Percentiles rank a stretch among this genome's conserved stretches.
These are phyloP conservation scores for Tuber microsphaerosporum DNA, from an alignment of 495 filamentous ascomycete genomes.

Conservation along the genomic window DNA sequence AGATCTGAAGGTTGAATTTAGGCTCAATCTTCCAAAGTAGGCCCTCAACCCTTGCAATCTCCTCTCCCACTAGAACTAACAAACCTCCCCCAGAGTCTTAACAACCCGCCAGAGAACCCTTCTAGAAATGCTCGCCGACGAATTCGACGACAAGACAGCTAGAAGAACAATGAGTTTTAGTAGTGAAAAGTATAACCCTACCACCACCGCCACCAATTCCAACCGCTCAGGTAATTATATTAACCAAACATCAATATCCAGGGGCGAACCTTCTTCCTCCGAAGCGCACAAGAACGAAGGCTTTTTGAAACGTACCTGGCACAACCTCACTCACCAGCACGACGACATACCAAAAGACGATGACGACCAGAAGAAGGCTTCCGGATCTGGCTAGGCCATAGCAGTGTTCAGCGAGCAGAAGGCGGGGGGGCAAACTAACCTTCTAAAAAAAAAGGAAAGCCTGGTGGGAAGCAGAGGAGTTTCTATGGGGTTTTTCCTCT, in stretches of 20 bases:
- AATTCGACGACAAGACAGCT: conserved; percentile 85
- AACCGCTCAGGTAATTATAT: background rate
- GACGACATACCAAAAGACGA: conserved; percentile 47
- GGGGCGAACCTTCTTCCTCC: conserved; percentile 32
- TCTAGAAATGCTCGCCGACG: conserved; percentile 89
- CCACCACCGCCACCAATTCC: conserved; percentile 26
- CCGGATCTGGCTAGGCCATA: conserved; percentile 30
- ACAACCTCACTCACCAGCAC: conserved; percentile 72
- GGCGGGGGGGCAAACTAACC: background rate
- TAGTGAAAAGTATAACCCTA: conserved; percentile 46
- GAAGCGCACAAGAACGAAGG: conserved; percentile 65
- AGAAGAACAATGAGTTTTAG: conserved; percentile 76
- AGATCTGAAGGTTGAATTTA: conserved; percentile 88
- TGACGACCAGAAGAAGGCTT: conserved; percentile 33
- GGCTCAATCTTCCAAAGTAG: conserved; percentile 89
- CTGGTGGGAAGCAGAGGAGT: background rate
- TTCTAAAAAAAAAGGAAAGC: background rate
- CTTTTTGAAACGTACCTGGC: conserved; percentile 83
- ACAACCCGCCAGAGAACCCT: conserved; percentile 82
- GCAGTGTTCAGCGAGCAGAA: conserved; percentile 6
- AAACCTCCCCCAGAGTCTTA: conserved; percentile 43
- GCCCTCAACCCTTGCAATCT: background rate
- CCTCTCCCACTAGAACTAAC: conserved; percentile 7
- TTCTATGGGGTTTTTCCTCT: background rate
- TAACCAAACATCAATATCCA: background rate